These are phyloP conservation scores for Amaranthus cruentus DNA, from an alignment of 148 eudicot genomes.

Conservation along the genomic window DNA sequence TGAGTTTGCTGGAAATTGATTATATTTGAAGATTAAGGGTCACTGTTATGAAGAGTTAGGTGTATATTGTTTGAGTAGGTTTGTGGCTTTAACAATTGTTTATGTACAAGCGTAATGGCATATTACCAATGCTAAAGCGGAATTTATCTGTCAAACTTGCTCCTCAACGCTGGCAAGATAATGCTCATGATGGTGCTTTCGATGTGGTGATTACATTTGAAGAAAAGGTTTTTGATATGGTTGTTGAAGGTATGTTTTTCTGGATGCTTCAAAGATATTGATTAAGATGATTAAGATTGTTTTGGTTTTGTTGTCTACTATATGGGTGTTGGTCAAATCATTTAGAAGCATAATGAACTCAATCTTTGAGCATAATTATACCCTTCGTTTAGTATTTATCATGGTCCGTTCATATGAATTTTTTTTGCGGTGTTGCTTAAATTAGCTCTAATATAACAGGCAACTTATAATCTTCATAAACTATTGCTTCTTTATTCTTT, in stretches of 20 bases:
- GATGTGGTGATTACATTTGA: conserved; percentile 87
- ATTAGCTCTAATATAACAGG: neutral
- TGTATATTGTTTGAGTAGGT: conserved; percentile 10
- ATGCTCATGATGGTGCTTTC: conserved; percentile 78
- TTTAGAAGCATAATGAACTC: neutral
- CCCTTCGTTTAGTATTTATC: neutral
- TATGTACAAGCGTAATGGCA: conserved; percentile 91
- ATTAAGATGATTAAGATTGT: neutral
- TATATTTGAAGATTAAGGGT: neutral
- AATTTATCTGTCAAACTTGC: conserved; percentile 71
- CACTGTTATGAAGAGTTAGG: neutral
- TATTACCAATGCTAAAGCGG: conserved; percentile 91
- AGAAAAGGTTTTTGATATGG: conserved; percentile 95
- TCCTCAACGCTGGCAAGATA: conserved; percentile 98
- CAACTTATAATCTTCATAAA: too few relatives aligned
- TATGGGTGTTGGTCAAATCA: neutral
- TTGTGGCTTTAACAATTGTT: conserved; percentile 28
- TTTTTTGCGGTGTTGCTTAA: neutral
- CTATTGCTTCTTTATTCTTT: too few relatives aligned
- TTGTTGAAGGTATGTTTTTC: conserved; percentile 70
- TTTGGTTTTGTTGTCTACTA: neutral
- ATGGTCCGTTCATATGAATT: neutral
- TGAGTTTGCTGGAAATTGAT: too few relatives aligned
- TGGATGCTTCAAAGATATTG: neutral
- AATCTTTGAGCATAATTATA: neutral